These are phyloP conservation scores for Paramecium bursaria DNA, from an alignment of 73 alveolate genomes.

Conservation along the genomic window DNA sequence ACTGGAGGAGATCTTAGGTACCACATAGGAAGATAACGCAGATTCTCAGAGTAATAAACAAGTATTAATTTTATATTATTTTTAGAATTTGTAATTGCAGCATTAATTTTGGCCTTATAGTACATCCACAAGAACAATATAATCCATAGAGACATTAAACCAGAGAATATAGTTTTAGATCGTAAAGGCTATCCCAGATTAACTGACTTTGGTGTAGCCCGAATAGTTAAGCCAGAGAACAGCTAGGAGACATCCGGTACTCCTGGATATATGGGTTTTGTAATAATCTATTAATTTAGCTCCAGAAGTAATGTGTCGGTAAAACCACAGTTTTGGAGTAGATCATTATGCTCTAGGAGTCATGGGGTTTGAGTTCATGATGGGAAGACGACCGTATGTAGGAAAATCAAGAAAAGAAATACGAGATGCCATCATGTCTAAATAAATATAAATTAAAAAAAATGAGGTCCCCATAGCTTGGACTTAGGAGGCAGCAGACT, in stretches of 20 bases:
- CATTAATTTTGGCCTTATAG: constrained; percentile 75
- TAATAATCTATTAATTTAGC: constrained; percentile 36
- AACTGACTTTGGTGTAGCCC: constrained; percentile 75
- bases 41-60: constrained; percentile 79
- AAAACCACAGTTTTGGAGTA: constrained; percentile 86
- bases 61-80: constrained; percentile 64
- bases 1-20: constrained; percentile 83
- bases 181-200: constrained; percentile 77
- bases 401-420: constrained; percentile 81
- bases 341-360: constrained; percentile 86
- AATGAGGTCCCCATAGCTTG: constrained; percentile 88
- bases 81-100: constrained; percentile 75
- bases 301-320: constrained; percentile 87
- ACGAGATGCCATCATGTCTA: constrained; percentile 82
- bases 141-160: constrained; percentile 82
- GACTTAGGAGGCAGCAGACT: constrained; percentile 93
- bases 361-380: constrained; percentile 83
- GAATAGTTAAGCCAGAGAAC: constrained; percentile 77
- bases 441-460: constrained; percentile 82
- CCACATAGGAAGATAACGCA: constrained; percentile 73
- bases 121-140: constrained; percentile 73
- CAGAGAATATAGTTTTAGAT: constrained; percentile 80
- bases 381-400: constrained; percentile 89
- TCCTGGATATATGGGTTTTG: constrained; percentile 83
- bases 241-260: constrained; percentile 81